Percentiles rank a stretch among this genome's conserved stretches.
Evolutionary conservation across 345 rosid species (phyloP).

Genomic region (Aegle marmelos): DNA sequence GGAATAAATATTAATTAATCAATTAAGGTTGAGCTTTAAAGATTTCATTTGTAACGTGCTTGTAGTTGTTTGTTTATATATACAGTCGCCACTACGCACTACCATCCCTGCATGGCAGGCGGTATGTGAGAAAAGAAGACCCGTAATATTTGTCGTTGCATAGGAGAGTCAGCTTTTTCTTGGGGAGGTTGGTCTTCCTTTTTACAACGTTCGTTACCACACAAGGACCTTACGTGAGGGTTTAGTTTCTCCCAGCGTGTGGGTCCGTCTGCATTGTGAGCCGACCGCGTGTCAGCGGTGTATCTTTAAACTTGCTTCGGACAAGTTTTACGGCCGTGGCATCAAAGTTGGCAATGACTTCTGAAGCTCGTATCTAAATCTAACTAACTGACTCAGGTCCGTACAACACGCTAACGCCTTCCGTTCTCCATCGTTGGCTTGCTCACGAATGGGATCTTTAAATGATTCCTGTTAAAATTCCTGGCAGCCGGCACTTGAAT

Average conservation of each 20-base stretch:
- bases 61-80: conserved; percentile 6
- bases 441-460: neutral
- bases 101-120: neutral
- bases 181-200: conserved; percentile 17
- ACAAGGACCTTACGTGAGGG: neutral
- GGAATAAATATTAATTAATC: too few species aligned
- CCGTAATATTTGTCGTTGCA: conserved; percentile 42
- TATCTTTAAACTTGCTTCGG: neutral
- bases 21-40: too few species aligned
- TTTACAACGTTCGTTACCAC: neutral
- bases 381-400: too few species aligned
- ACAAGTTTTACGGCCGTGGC: neutral
- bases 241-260: conserved; percentile 5
- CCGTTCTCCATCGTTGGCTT: neutral
- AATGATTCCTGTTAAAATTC: neutral
- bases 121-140: conserved; percentile 31
- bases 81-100: too few species aligned
- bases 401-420: too few species aligned
- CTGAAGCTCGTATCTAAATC: too few species aligned
- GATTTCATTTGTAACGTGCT: neutral
- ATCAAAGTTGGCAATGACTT: neutral
- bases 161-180: conserved; percentile 7
- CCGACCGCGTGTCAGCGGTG: conserved; percentile 32
- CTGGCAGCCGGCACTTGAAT: neutral
- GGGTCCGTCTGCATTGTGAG: conserved; percentile 7